Base-by-base conservation (phyloP, 2,329 filamentous ascomycete species). In the Sporothrix luriei region DNA sequence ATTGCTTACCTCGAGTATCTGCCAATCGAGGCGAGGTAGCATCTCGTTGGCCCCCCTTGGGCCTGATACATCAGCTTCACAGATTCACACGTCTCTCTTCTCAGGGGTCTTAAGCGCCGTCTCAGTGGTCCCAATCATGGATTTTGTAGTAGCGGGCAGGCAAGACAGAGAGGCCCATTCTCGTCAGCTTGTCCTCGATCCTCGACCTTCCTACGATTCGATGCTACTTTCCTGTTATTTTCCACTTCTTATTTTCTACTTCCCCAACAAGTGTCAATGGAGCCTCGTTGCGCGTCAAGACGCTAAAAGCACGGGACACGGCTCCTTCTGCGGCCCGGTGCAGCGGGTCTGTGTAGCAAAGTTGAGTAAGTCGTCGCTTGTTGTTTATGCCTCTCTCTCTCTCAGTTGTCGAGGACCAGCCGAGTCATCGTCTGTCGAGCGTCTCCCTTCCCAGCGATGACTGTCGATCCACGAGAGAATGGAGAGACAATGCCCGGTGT, bases 21-120 rank as follows among this genome's bases (percentile, higher is more conserved):
- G 29, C 29, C 29, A 33, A 33, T 33, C 1, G 29, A 33, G 4
- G 29, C 5, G 29, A 6, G 29, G 29, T 33, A 6, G 29, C 29
- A 33, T 33, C 29, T 33, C 29, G 29, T 33, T 33, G 29, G 29
- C 29, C 29, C 7, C 29, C 29, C 29, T 4, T 33, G 29, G 29
- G 26, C 46, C 38, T 61, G 57, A 61, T 46, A 61, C 2, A 26
- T 61, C 57, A 61, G 21, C 26, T 61, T 43, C 14, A 43, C 40
- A 11, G 40, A 43, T 61, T 43, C 7, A 33, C n/a, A 24, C 16
- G n/a, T 1, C 33, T 61, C n/a, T 46, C 38, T 6, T 26, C 3
- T 46, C 16, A 38, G 46, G n/a, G 40, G 9, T 46, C 6, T 46
- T 26, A 16, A 61, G 57, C 38, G 14, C n/a, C 19, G 38, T 61